Evolutionary conservation across 108 stramenopile species (phyloP).

Genomic region (Fistulifera solaris): DNA sequence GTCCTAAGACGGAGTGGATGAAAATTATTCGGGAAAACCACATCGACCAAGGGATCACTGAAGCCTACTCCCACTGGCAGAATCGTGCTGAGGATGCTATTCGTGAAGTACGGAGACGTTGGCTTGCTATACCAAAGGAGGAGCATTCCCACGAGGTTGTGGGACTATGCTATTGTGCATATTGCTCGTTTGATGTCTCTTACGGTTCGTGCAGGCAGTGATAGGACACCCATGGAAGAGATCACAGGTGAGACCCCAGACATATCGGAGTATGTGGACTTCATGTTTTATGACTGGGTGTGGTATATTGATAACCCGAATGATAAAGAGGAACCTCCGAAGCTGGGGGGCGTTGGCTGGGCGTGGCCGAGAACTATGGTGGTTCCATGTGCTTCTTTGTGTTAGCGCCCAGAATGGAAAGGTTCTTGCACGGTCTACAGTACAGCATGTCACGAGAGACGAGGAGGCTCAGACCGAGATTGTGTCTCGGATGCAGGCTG

Average conservation of each 20-base stretch:
- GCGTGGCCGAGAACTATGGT: neutral
- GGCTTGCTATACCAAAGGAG: too few relatives aligned
- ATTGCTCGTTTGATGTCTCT: too few relatives aligned
- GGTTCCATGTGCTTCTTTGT: neutral
- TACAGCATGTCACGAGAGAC: neutral
- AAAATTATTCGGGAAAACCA: too few relatives aligned
- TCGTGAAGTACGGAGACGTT: neutral
- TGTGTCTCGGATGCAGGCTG: neutral
- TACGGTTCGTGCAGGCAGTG: too few relatives aligned
- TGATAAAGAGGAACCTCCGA: neutral
- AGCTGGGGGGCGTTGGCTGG: neutral
- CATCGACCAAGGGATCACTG: neutral
- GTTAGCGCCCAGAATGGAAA: neutral
- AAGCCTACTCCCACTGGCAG: slow-evolving; percentile 13
- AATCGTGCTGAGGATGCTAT: slow-evolving; percentile 12
- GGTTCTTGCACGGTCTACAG: neutral
- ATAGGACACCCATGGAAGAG: slow-evolving; percentile 2
- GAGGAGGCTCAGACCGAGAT: neutral
- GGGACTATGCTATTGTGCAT: too few relatives aligned
- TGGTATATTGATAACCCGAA: slow-evolving; percentile 16
- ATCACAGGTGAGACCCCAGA: slow-evolving; percentile 27
- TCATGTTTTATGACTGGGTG: slow-evolving; percentile 26
- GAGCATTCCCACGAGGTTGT: too few relatives aligned
- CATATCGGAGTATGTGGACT: slow-evolving; percentile 32
- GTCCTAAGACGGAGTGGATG: too few relatives aligned